Percentiles rank a stretch among this genome's conserved stretches.
phyloP scores from a whole-genome alignment of 2,329 filamentous ascomycete species.

The Dactylellina leptospora region DNA sequence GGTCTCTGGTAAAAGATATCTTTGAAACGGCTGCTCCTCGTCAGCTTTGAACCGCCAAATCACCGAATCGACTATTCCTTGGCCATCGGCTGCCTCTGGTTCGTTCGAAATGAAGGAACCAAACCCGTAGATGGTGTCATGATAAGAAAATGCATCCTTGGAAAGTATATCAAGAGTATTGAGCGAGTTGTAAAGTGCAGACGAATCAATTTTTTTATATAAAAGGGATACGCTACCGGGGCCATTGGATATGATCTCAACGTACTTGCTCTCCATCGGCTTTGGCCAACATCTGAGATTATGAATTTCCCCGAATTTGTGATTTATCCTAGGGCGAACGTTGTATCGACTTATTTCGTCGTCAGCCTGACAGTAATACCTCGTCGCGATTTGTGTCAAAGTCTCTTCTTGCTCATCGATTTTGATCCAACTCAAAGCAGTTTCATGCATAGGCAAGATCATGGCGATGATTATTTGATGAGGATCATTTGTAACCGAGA shows the following conservation, averaged over 20 bases:
- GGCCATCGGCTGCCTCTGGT: not conserved
- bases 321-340: not conserved
- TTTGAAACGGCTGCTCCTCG: not conserved
- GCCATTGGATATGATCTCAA: not conserved
- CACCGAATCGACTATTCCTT: not conserved
- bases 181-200: not conserved
- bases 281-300: not conserved
- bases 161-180: not conserved
- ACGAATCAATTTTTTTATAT: not conserved
- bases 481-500: too few relatives aligned
- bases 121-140: constrained; percentile 12
- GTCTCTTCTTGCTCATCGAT: constrained; percentile 7
- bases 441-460: too few relatives aligned
- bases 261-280: not conserved
- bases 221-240: not conserved
- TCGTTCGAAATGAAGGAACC: not conserved
- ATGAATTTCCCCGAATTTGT: not conserved
- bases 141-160: constrained; percentile 1
- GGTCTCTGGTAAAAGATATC: too few relatives aligned
- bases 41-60: constrained; percentile 12
- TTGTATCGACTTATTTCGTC: not conserved
- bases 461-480: too few relatives aligned
- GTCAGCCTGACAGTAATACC: not conserved
- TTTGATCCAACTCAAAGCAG: constrained; percentile 2
- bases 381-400: not conserved